phyloP scores from a whole-genome alignment of 805 yeast genomes.

The Pichia heedii region DNA sequence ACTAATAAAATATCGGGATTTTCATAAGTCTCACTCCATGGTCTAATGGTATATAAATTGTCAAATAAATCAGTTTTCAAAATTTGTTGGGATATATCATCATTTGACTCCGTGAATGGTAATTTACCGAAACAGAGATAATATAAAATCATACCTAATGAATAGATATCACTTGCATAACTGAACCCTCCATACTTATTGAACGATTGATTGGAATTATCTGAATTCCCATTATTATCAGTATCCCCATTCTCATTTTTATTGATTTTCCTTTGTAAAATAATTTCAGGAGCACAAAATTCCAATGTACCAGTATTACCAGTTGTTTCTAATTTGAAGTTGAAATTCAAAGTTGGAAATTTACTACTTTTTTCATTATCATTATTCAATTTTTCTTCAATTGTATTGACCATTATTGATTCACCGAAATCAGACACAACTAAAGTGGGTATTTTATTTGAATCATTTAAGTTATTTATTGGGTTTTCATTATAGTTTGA shows the following conservation, averaged over 20 bases:
- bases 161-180: slow-evolving; percentile 68
- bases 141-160: slow-evolving; percentile 76
- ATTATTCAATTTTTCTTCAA: slow-evolving; percentile 1
- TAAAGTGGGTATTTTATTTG: slow-evolving; percentile 47
- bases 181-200: slow-evolving; percentile 41
- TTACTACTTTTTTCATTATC: neutral
- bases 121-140: slow-evolving; percentile 62
- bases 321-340: slow-evolving; percentile 43
- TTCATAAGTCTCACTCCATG: neutral
- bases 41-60: slow-evolving; percentile 14
- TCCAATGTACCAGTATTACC: slow-evolving; percentile 88
- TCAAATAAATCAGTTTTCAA: slow-evolving; percentile 14
- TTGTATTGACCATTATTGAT: slow-evolving; percentile 62
- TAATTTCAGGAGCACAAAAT: slow-evolving; percentile 78
- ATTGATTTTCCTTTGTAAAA: slow-evolving; percentile 28
- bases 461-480: slow-evolving; percentile 16
- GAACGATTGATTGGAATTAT: neutral
- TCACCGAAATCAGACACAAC: slow-evolving; percentile 88
- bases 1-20: slow-evolving; percentile 26
- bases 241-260: slow-evolving; percentile 18
- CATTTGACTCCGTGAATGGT: slow-evolving; percentile 40
- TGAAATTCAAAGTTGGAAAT: slow-evolving; percentile 2
- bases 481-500: slow-evolving; percentile 16
- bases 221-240: neutral
- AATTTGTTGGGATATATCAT: slow-evolving; percentile 20